These are phyloP conservation scores for Saccharomycopsis amapae DNA, from an alignment of 805 yeast species.

Conservation along the genomic window DNA sequence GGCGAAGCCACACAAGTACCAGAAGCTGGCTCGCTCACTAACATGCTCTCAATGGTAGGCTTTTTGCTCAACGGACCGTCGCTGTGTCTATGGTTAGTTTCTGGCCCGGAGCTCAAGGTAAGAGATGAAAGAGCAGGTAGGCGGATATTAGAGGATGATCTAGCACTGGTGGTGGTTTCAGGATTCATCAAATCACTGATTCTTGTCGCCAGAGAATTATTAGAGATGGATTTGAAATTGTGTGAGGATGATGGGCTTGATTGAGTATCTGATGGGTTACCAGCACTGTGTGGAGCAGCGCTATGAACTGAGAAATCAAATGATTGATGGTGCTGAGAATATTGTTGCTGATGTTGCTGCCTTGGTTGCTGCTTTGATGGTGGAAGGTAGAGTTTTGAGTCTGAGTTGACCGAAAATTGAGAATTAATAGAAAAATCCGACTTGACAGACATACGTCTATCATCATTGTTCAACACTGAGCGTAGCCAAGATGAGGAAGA, in stretches of 20 bases:
- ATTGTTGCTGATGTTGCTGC: not conserved
- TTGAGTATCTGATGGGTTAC: no score
- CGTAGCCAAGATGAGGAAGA: conserved; percentile 9
- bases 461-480: conserved; percentile 15
- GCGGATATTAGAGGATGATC: not conserved
- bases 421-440: conserved; percentile 15
- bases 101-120: conserved; percentile 7
- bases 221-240: no score
- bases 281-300: no score
- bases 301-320: no score
- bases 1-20: no score
- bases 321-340: no score
- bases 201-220: not conserved
- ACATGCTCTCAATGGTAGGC: conserved; percentile 18
- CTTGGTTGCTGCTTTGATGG: conserved; percentile 5
- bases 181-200: conserved; percentile 10
- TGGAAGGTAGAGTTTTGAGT: conserved; percentile 18
- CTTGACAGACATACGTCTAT: conserved; percentile 15
- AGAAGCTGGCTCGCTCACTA: not conserved
- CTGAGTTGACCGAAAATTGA: conserved; percentile 15
- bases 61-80: conserved; percentile 12
- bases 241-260: no score
- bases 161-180: not conserved
- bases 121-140: conserved; percentile 14
- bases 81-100: not conserved